Conservation (phyloP, 192 early-diverging fungal species). For the Coemansia sp. region DNA sequence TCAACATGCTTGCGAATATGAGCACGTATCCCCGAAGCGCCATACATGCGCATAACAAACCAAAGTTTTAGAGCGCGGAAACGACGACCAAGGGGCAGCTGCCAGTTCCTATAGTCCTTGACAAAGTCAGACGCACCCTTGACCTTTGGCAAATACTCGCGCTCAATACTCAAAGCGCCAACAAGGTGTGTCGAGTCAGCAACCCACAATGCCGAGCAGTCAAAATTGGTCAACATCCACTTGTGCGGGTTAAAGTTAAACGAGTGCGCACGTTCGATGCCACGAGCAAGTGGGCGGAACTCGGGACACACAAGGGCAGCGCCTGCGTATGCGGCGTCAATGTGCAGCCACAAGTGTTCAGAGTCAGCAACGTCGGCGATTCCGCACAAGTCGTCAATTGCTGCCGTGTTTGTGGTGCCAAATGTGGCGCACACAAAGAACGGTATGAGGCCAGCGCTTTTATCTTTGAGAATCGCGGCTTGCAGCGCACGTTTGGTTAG, state of each 20-base stretch:
- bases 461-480: conserved; percentile 53
- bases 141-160: conserved; percentile 54
- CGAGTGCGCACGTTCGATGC: conserved; percentile 59
- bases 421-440: conserved; percentile 65
- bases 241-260: conserved; percentile 67
- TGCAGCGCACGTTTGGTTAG: conserved; percentile 51
- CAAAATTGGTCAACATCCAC: conserved; percentile 67
- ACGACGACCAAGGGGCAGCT: conserved; percentile 58
- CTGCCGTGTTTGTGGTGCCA: conserved; percentile 62
- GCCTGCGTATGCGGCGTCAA: conserved; percentile 70
- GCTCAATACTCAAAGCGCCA: conserved; percentile 57
- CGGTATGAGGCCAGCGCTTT: conserved; percentile 57
- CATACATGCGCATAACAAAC: conserved; percentile 65
- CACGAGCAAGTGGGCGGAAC: conserved; percentile 50
- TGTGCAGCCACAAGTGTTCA: conserved; percentile 60
- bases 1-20: conserved; percentile 52
- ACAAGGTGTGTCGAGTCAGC: conserved; percentile 52
- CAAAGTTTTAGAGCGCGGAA: conserved; percentile 66
- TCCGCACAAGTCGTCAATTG: conserved; percentile 59
- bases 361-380: conserved; percentile 51
- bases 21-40: conserved; percentile 54
- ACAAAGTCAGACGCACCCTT: conserved; percentile 39
- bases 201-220: conserved; percentile 65
- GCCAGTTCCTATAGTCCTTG: conserved; percentile 61
- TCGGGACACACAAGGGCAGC: conserved; percentile 60